A percentile compares a stretch with the other conserved stretches of the same genome.
Evolutionary conservation across 2,329 filamentous ascomycete species (phyloP).

Genomic region (Helotiales sp.): DNA sequence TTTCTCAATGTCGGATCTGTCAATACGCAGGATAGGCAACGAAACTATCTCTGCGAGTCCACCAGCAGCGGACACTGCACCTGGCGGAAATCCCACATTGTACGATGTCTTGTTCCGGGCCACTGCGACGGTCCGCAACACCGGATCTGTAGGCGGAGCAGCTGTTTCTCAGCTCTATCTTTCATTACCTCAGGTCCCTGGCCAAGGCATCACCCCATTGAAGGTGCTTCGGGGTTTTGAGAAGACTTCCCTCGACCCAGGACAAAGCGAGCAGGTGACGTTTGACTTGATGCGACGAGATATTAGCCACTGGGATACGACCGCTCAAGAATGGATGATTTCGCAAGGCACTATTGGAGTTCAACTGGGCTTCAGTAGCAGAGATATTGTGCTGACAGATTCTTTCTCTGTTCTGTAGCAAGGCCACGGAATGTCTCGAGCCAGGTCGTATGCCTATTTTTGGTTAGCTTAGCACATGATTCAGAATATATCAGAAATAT

Average conservation of each 20-base stretch:
- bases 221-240: conserved; percentile 65
- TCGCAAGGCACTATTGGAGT: conserved; percentile 48
- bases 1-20: conserved; percentile 68
- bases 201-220: conserved; percentile 45
- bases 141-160: conserved; percentile 62
- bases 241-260: conserved; percentile 59
- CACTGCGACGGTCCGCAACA: conserved; percentile 66
- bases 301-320: conserved; percentile 66
- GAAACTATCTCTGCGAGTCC: conserved; percentile 43
- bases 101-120: conserved; percentile 51
- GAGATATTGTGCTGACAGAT: conserved; percentile 14
- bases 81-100: conserved; percentile 31
- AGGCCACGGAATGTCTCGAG: not conserved
- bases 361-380: conserved; percentile 43
- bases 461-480: too few species aligned
- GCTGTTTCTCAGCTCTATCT: conserved; percentile 68
- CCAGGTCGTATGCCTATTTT: not conserved
- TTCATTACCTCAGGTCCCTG: conserved; percentile 39
- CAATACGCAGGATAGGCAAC: conserved; percentile 32
- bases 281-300: conserved; percentile 63
- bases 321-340: conserved; percentile 63
- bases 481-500: too few species aligned
- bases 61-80: conserved; percentile 9
- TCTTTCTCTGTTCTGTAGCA: not conserved
- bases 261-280: conserved; percentile 52